These are phyloP conservation scores for Hevea brasiliensis DNA, from an alignment of 345 rosid genomes.

Conservation along the genomic window DNA sequence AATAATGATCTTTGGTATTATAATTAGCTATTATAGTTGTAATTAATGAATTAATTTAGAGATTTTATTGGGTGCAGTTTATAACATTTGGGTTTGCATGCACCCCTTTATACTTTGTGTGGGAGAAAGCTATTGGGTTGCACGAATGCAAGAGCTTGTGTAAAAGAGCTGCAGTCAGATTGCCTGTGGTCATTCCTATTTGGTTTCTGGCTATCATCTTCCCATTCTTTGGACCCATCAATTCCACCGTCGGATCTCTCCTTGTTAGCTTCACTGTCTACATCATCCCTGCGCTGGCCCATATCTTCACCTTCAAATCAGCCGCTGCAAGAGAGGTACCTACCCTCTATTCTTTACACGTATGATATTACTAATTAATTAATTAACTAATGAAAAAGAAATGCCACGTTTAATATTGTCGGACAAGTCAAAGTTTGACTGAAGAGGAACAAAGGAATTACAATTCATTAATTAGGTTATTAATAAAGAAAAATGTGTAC, in stretches of 20 bases:
- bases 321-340: conserved; percentile 84
- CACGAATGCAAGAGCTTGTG: conserved; percentile 94
- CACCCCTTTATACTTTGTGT: conserved; percentile 92
- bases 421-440: conserved; percentile 18
- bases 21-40: no score
- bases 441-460: background rate
- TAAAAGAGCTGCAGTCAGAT: conserved; percentile 88
- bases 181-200: conserved; percentile 91
- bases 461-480: background rate
- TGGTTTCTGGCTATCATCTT: conserved; percentile 95
- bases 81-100: conserved; percentile 97
- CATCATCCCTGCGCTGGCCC: conserved; percentile 93
- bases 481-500: conserved; percentile 1
- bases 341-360: background rate
- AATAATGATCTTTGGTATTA: no score
- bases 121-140: conserved; percentile 99
- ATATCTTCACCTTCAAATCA: conserved; percentile 84
- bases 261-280: conserved; percentile 99
- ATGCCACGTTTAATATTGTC: background rate
- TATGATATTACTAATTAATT: no score
- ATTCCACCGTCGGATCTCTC: conserved; percentile 94
- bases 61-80: conserved; percentile 45
- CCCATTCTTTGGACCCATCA: conserved; percentile 97
- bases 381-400: no score
- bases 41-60: no score